A percentile compares a stretch with the other conserved stretches of the same genome.
Evolutionary conservation across 495 filamentous ascomycete genomes (phyloP).

Genomic region (Clavariopsis aquatica): DNA sequence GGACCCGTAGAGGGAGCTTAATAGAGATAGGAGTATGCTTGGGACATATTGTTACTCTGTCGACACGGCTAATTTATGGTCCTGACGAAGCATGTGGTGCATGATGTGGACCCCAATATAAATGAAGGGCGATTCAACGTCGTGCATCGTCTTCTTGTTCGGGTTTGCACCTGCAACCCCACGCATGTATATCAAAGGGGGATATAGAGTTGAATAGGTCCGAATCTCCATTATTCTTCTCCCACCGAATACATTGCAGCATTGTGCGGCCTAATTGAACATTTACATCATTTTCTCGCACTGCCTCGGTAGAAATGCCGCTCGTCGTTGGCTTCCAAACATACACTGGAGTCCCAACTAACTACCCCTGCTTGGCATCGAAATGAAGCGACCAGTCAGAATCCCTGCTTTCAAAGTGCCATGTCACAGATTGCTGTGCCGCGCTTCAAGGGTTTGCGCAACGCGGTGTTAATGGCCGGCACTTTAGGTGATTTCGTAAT

Average conservation of each 20-base stretch:
- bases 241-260: background rate
- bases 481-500: background rate
- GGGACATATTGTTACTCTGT: background rate
- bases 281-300: too few relatives aligned
- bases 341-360: background rate
- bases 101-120: background rate
- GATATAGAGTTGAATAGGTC: too few relatives aligned
- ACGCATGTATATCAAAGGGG: too few relatives aligned
- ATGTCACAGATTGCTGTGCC: background rate
- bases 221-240: too few relatives aligned
- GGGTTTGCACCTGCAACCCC: too few relatives aligned
- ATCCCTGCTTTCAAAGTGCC: background rate
- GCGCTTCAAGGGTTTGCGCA: background rate
- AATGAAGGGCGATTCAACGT: background rate
- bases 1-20: background rate
- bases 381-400: background rate
- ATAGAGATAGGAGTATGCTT: background rate
- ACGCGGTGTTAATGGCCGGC: background rate
- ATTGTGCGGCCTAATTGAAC: background rate
- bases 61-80: background rate
- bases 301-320: too few relatives aligned
- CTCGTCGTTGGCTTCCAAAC: background rate
- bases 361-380: background rate
- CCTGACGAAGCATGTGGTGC: background rate
- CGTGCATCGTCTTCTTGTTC: background rate